Evolutionary conservation across 139 green algal genomes (phyloP).

Genomic region (Asterochloris erici): DNA sequence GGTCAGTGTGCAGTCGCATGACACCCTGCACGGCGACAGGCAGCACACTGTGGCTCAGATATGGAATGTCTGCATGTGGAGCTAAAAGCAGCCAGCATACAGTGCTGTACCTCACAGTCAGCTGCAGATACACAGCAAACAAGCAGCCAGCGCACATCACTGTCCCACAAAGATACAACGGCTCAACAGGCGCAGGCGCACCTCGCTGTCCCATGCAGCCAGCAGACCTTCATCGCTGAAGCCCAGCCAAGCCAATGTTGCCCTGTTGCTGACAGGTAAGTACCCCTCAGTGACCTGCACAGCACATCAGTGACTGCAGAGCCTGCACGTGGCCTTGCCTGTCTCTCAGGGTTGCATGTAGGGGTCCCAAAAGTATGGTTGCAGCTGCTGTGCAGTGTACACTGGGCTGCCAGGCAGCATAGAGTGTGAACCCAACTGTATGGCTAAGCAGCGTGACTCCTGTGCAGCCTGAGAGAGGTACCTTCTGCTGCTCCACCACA

Average conservation of each 20-base stretch:
- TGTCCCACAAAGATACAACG: background rate
- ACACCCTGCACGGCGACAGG: slow-evolving; percentile 16
- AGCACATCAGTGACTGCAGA: background rate
- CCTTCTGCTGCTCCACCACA: slow-evolving; percentile 27
- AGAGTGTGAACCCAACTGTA: background rate
- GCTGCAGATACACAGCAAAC: background rate
- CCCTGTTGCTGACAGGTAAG: slow-evolving; percentile 52
- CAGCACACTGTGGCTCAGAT: background rate
- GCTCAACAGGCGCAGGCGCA: slow-evolving; percentile 25
- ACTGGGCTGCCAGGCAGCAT: background rate
- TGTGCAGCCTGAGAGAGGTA: slow-evolving; percentile 49
- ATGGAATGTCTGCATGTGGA: background rate
- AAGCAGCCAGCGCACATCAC: background rate
- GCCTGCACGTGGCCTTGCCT: background rate
- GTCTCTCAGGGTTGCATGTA: background rate
- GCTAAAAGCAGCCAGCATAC: background rate
- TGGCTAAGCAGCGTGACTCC: slow-evolving; percentile 34
- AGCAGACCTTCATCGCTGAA: slow-evolving; percentile 69
- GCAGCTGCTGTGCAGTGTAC: background rate
- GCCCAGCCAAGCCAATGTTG: slow-evolving; percentile 72
- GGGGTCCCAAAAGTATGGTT: background rate
- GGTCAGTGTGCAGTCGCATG: slow-evolving; percentile 15
- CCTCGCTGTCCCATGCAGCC: slow-evolving; percentile 58
- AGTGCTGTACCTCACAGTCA: background rate
- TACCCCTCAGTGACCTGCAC: slow-evolving; percentile 7